phyloP scores from a whole-genome alignment of 2,329 filamentous ascomycete species.

The Neodidymelliopsis sp. region DNA sequence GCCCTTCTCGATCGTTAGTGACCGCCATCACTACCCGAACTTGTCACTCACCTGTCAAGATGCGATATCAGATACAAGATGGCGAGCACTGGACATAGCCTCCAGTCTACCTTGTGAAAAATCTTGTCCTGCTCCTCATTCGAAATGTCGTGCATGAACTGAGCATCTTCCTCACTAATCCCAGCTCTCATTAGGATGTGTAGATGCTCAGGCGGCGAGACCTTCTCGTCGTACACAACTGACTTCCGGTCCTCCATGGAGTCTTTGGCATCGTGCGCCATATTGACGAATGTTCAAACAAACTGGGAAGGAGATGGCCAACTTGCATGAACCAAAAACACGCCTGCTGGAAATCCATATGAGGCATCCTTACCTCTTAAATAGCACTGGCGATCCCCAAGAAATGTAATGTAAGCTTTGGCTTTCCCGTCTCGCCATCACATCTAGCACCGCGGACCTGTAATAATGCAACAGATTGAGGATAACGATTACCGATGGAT shows the following conservation, averaged over 20 bases:
- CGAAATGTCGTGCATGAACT: constrained; percentile 34
- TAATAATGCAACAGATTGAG: constrained; percentile 2
- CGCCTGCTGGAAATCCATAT: no score
- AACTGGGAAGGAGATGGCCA: no score
- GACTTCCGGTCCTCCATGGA: constrained; percentile 5
- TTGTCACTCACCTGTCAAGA: constrained; percentile 29
- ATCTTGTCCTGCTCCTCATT: constrained; percentile 32
- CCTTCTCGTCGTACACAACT: constrained; percentile 8
- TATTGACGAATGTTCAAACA: background rate
- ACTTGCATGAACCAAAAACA: no score
- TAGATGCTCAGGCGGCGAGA: constrained; percentile 15
- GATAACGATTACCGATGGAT: background rate
- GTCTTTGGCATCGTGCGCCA: constrained; percentile 6
- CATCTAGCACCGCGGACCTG: background rate
- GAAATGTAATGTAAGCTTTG: background rate
- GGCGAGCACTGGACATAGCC: constrained; percentile 31
- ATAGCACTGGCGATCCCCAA: background rate
- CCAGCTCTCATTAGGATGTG: constrained; percentile 20
- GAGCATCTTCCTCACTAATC: constrained; percentile 34
- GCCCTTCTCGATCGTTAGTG: constrained; percentile 23
- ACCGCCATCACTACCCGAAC: no score
- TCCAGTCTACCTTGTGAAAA: constrained; percentile 34
- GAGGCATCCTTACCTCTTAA: background rate
- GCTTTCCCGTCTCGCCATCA: background rate
- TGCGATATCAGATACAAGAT: constrained; percentile 41